Percentiles rank a stretch among this genome's conserved stretches.
Evolutionary conservation across 2,329 filamentous ascomycete species (phyloP).

Genomic region (Monosporascus sp.): DNA sequence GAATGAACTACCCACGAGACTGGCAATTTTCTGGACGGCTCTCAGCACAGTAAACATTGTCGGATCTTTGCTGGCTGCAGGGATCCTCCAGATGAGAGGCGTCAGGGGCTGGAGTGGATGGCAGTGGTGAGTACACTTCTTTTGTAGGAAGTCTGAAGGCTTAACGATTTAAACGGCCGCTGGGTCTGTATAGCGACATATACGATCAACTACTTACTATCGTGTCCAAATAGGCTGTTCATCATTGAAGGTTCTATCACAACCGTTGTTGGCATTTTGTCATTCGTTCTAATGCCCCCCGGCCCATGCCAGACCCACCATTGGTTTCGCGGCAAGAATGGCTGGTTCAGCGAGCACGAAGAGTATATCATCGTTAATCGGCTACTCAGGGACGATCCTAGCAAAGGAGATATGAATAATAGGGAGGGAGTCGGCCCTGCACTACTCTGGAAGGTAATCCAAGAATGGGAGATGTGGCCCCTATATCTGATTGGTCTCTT

Average conservation of each 20-base stretch:
- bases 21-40: constrained; percentile 68
- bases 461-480: constrained; percentile 45
- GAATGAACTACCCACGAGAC: constrained; percentile 60
- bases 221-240: constrained; percentile 28
- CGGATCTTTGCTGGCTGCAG: constrained; percentile 48
- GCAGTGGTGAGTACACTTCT: constrained; percentile 29
- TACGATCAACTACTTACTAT: background rate
- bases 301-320: constrained; percentile 45
- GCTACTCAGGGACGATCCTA: constrained; percentile 52
- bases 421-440: constrained; percentile 47
- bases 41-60: constrained; percentile 52
- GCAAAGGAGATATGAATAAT: constrained; percentile 57
- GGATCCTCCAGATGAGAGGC: constrained; percentile 46
- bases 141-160: background rate
- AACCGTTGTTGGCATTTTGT: constrained; percentile 43
- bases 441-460: constrained; percentile 45
- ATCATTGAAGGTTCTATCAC: constrained; percentile 38
- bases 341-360: constrained; percentile 57
- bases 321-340: constrained; percentile 47
- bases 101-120: constrained; percentile 46
- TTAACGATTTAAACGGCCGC: too few relatives aligned
- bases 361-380: constrained; percentile 58
- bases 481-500: constrained; percentile 48
- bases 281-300: constrained; percentile 51
- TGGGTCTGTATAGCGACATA: background rate